Conservation (phyloP, 2,329 filamentous ascomycete species). For the Chaetomiaceae sp. region DNA sequence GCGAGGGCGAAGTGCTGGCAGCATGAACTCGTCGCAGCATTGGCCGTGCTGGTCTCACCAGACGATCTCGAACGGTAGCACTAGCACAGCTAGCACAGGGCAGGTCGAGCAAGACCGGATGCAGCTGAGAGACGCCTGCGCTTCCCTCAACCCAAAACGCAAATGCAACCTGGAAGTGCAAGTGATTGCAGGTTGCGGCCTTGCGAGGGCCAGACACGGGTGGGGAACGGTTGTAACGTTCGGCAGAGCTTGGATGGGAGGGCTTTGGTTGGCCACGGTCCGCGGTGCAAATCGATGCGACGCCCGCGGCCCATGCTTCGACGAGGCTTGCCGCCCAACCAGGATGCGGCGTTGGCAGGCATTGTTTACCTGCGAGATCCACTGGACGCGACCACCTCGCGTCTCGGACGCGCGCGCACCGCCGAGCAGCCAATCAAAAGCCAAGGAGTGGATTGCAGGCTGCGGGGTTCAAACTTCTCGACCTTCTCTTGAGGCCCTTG, state of each 20-base stretch:
- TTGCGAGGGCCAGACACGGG: slow-evolving; percentile 1
- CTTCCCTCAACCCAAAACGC: slow-evolving; percentile 10
- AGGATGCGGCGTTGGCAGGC: slow-evolving; percentile 16
- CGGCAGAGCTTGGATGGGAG: slow-evolving; percentile 12
- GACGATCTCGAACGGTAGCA: background rate
- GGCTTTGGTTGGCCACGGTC: slow-evolving; percentile 17
- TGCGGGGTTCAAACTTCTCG: background rate
- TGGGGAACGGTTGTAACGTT: slow-evolving; percentile 10
- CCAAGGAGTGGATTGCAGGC: background rate
- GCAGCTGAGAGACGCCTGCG: background rate
- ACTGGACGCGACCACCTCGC: slow-evolving; percentile 22
- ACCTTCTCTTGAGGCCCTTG: background rate
- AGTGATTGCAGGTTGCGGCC: too few species aligned
- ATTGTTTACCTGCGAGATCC: slow-evolving; percentile 23
- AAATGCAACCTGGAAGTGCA: background rate
- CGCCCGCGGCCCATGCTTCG: slow-evolving; percentile 1
- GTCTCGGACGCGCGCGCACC: slow-evolving; percentile 17
- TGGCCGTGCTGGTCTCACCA: slow-evolving; percentile 1
- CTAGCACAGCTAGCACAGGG: background rate
- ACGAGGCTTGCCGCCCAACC: slow-evolving; percentile 19
- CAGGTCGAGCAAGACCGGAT: too few species aligned
- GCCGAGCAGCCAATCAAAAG: slow-evolving; percentile 17
- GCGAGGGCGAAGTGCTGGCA: background rate
- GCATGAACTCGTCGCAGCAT: slow-evolving; percentile 1
- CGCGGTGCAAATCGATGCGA: slow-evolving; percentile 16